phyloP scores from a whole-genome alignment of 1,139 yeast species.

The Geotrichum restrictum region DNA sequence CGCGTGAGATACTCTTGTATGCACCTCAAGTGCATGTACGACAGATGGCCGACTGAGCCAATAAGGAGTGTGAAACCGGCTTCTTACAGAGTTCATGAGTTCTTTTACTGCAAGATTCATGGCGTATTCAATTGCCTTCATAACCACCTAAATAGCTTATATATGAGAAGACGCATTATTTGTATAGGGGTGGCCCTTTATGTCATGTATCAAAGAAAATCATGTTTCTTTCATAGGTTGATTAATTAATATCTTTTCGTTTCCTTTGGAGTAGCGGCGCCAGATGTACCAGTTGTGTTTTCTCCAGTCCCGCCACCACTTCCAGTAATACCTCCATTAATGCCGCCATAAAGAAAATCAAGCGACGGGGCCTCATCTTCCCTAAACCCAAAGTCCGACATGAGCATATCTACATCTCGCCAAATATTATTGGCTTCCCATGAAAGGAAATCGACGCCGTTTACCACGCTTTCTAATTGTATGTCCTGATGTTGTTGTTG shows the following conservation, averaged over 20 bases:
- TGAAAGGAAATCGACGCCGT: conserved; percentile 24
- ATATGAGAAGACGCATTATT: too few relatives aligned
- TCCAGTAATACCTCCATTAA: not conserved
- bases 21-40: too few relatives aligned
- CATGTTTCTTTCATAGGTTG: not conserved
- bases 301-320: not conserved
- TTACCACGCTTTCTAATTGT: conserved; percentile 9
- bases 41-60: too few relatives aligned
- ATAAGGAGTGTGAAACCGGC: too few relatives aligned
- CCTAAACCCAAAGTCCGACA: conserved; percentile 93
- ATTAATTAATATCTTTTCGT: not conserved
- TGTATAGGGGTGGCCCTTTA: too few relatives aligned
- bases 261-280: not conserved
- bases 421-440: conserved; percentile 72
- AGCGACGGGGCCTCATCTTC: conserved; percentile 38
- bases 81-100: too few relatives aligned
- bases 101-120: too few relatives aligned
- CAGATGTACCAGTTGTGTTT: not conserved
- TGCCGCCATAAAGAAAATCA: not conserved
- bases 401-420: conserved; percentile 86
- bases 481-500: not conserved
- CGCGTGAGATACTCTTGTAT: too few relatives aligned
- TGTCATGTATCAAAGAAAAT: not conserved
- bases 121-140: too few relatives aligned
- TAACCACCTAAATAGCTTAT: too few relatives aligned